Conservation (phyloP, 192 early-diverging fungal genomes). For the Coemansia sp. region DNA sequence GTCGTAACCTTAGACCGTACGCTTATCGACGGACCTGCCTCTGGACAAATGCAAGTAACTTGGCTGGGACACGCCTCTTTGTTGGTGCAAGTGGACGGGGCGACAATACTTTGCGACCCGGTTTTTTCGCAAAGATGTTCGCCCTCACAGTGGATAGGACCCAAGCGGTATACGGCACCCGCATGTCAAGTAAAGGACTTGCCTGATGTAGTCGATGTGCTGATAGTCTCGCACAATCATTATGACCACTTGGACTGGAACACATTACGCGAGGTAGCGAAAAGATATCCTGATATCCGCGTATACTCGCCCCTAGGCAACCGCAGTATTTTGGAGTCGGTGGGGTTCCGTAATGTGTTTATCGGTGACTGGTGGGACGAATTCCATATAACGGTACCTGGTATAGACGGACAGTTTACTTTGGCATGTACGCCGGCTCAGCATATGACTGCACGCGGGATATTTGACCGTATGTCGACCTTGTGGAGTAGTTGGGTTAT, state of each 20-base stretch:
- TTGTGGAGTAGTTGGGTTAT: conserved; percentile 84
- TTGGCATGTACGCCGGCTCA: conserved; percentile 78
- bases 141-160: conserved; percentile 69
- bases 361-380: conserved; percentile 85
- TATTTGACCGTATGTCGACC: conserved; percentile 71
- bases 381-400: conserved; percentile 18
- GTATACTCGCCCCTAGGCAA: conserved; percentile 85
- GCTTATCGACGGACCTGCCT: conserved; percentile 18
- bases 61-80: conserved; percentile 72
- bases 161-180: conserved; percentile 67
- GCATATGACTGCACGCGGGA: conserved; percentile 58
- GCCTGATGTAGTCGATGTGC: conserved; percentile 67
- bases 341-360: conserved; percentile 61
- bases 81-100: conserved; percentile 66
- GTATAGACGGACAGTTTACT: conserved; percentile 22
- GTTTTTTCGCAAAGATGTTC: conserved; percentile 76
- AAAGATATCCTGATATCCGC: conserved; percentile 49
- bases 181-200: conserved; percentile 70
- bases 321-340: conserved; percentile 62
- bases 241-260: conserved; percentile 84
- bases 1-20: conserved; percentile 35
- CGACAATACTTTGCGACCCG: conserved; percentile 78
- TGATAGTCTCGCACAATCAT: conserved; percentile 86
- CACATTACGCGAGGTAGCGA: conserved; percentile 63
- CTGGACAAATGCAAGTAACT: conserved; percentile 42